Base-by-base conservation (phyloP, 352 stramenopile genomes). In the Phytopythium mirpurense region DNA sequence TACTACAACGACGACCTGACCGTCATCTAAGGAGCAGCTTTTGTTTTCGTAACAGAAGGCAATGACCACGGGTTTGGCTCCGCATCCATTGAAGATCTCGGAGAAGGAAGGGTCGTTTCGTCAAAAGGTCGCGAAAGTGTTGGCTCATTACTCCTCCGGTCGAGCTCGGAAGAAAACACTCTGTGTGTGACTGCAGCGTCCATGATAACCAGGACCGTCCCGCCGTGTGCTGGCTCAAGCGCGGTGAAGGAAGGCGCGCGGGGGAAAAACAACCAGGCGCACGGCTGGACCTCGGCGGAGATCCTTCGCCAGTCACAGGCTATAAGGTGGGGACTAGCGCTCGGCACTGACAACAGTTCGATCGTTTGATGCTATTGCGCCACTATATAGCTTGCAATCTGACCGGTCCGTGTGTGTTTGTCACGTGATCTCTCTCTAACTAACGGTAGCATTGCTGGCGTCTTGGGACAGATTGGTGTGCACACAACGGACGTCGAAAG, bases 1-100 rank as follows among this genome's bases (percentile, higher is more conserved):
- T 98, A 97, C 76, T 98, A 88, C 55, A 96, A 97, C 62, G 91
- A 98, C 62, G 91, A 98, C 62, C 74, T 98, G 37, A 97, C 90
- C 26, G 55, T 91, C 50, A 46, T 74, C 54, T 92, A 67, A 71
- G 21, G 4, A 15, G 14, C 19, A n/a, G 23, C n/a, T n/a, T 32
- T 9, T 32, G 9, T 32, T 5, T 9, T 32, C 5, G 11, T 36
- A 36, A 36, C 32, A 36, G n/a, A n/a, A n/a, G n/a, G n/a, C n/a
- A n/a, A n/a, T n/a, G n/a, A n/a, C n/a, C n/a, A n/a, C n/a, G n/a
- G n/a, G n/a, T n/a, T n/a, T n/a, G n/a, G n/a, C 9, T 9, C 29
- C 8, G 37, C 37, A 42, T 42, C 37, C 37, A 8, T 42, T 42
- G 37, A 23, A n/a, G n/a, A n/a, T n/a, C n/a, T n/a, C n/a, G n/a